Base-by-base conservation (phyloP, 2,329 filamentous ascomycete species). In the Phyllachora maydis region DNA sequence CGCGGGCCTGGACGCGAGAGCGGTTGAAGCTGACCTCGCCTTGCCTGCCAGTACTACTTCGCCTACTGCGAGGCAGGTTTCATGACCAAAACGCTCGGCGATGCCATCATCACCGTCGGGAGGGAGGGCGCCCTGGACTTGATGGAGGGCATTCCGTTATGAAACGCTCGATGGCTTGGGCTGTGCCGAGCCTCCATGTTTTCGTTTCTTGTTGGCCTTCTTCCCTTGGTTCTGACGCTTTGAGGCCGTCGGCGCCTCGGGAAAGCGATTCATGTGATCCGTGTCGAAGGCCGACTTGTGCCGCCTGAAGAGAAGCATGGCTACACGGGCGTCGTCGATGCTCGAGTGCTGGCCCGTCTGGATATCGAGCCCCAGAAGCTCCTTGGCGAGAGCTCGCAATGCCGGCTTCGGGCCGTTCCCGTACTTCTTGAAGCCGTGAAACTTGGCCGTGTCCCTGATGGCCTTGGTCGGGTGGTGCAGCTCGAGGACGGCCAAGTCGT, bases 281-380 rank as follows among this genome's bases (percentile, higher is more conserved):
- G 68, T 54, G 41, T 95, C 88, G 41, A 98, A 93, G 1, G 61
- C 75, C 11, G 70, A 58, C 50, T 93, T 95, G 43, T 82, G 67
- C 33, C 68, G 65, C 30, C 77, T 62, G 40, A 91, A 95, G 19
- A 98, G 51, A 26, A 85, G 52, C 82, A 98, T 95, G 1, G 82
- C 73, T 4, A 78, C 81, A 34, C 81, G 59, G 2, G 88, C 88
- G 54, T 98, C 88, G 51, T 74, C 56, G 31, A 74, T 50, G 42
- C 68, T 75, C 2, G 66, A 73, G 42, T 75, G 70, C 14, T 61
- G 51, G 1, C 66, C 68, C 11, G 45, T 50, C 34, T 76, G 70
- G 25, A 76, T 72, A 23, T 70, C 65, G 4, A 71, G 46, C 1
- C 57, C 56, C 2, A 75, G 40, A 6, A 72, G 39, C 38, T 68